Evolutionary conservation across 2,329 filamentous ascomycete species (phyloP).

Genomic region (Xylariaceae sp.): DNA sequence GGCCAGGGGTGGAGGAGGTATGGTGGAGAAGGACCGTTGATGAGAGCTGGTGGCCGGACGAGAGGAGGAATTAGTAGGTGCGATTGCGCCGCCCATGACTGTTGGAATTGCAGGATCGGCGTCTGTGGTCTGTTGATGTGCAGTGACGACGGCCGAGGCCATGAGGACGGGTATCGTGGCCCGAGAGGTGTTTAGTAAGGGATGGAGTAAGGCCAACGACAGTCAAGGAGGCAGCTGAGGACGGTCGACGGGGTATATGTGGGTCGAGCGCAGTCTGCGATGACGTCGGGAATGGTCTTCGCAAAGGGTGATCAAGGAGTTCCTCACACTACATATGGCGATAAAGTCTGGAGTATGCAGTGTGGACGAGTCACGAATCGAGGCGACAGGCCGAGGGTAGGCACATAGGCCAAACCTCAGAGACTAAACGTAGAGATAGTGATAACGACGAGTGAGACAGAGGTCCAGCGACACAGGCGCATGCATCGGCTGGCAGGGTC

Average conservation of each 20-base stretch:
- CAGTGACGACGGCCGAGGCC: constrained; percentile 37
- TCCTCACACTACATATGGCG: neutral
- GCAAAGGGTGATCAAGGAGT: neutral
- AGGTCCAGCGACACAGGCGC: constrained; percentile 6
- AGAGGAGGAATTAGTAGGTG: constrained; percentile 13
- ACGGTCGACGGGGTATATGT: neutral
- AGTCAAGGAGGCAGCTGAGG: neutral
- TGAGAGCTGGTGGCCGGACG: constrained; percentile 10
- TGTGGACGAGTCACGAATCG: neutral
- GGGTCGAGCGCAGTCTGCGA: constrained; percentile 1
- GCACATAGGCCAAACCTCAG: neutral
- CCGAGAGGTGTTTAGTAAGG: constrained; percentile 2
- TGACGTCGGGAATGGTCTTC: constrained; percentile 5
- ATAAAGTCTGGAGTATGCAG: neutral
- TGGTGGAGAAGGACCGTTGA: constrained; percentile 18
- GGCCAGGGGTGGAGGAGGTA: constrained; percentile 10
- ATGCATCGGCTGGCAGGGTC: constrained; percentile 1
- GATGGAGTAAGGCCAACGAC: neutral
- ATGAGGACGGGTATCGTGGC: constrained; percentile 25
- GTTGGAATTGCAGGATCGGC: constrained; percentile 4
- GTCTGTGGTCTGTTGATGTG: constrained; percentile 21
- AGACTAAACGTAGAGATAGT: neutral
- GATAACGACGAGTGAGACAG: constrained; percentile 4
- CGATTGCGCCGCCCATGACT: constrained; percentile 4
- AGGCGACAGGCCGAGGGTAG: constrained; percentile 2